Percentiles rank a stretch among this genome's conserved stretches.
phyloP scores from a whole-genome alignment of 164 flowering plant species.

The Aristolochia fimbriata region DNA sequence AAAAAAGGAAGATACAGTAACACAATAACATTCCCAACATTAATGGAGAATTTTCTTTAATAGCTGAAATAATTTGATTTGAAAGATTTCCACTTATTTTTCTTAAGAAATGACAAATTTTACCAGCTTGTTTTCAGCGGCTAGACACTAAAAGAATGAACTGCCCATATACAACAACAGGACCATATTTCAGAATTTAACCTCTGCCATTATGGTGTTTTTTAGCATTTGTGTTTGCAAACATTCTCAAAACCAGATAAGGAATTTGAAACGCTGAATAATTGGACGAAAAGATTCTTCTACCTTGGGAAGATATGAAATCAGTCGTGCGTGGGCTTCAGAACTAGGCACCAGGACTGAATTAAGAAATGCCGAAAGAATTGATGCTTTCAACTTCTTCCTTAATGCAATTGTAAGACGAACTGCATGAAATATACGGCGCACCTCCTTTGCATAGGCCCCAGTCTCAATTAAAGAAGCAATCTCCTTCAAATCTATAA shows the following conservation, averaged over 20 bases:
- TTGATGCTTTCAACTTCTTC: slow-evolving; percentile 48
- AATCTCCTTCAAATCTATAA: slow-evolving; percentile 74
- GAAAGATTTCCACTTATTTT: too few species aligned
- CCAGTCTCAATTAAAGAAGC: slow-evolving; percentile 64
- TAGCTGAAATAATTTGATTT: too few species aligned
- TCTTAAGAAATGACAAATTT: too few species aligned
- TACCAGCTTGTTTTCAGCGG: neutral
- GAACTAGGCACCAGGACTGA: slow-evolving; percentile 56
- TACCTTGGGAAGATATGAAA: slow-evolving; percentile 80
- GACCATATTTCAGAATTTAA: neutral
- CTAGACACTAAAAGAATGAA: neutral
- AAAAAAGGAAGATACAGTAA: too few species aligned
- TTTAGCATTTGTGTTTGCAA: neutral
- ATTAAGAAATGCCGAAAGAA: slow-evolving; percentile 52
- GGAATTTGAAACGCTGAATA: neutral
- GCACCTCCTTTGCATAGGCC: slow-evolving; percentile 59
- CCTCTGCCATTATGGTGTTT: neutral
- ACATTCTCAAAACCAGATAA: neutral
- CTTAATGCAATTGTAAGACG: slow-evolving; percentile 63
- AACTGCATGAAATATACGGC: slow-evolving; percentile 54
- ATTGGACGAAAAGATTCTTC: neutral
- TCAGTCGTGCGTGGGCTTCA: slow-evolving; percentile 46
- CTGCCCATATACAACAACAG: neutral
- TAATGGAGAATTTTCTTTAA: too few species aligned
- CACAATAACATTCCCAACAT: too few species aligned